Percentiles rank a stretch among this genome's conserved stretches.
These are phyloP conservation scores for Aspergillus chevalieri DNA, from an alignment of 2,329 filamentous ascomycete genomes.

Conservation along the genomic window DNA sequence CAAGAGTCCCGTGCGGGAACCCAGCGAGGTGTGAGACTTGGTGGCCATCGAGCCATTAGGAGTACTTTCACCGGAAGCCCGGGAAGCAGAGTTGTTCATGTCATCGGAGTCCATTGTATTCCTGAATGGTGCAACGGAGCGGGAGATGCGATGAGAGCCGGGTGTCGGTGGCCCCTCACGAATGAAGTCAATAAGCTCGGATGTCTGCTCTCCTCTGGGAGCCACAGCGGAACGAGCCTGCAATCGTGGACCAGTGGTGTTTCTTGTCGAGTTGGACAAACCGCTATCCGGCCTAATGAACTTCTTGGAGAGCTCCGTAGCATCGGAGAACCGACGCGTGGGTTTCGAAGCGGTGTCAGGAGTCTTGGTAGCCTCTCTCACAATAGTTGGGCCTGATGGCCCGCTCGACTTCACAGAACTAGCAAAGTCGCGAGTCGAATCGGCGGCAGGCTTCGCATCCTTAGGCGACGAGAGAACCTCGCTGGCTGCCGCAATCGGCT, in stretches of 20 bases:
- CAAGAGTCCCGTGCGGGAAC: slow-evolving; percentile 67
- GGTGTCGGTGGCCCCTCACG: slow-evolving; percentile 69
- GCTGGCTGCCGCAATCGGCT: slow-evolving; percentile 13
- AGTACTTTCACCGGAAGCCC: slow-evolving; percentile 36
- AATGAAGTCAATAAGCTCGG: slow-evolving; percentile 93
- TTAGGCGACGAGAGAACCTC: slow-evolving; percentile 13
- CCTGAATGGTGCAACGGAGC: slow-evolving; percentile 77
- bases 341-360: slow-evolving; percentile 9
- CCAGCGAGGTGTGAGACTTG: slow-evolving; percentile 54
- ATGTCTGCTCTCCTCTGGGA: slow-evolving; percentile 60
- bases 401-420: slow-evolving; percentile 86
- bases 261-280: slow-evolving; percentile 12
- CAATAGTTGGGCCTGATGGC: slow-evolving; percentile 42
- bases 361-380: slow-evolving; percentile 5
- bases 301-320: slow-evolving; percentile 12
- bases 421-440: slow-evolving; percentile 75
- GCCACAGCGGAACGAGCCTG: slow-evolving; percentile 67
- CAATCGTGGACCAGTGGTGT: slow-evolving; percentile 43
- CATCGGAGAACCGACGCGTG: slow-evolving; percentile 11
- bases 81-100: slow-evolving; percentile 31
- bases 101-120: slow-evolving; percentile 83
- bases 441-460: slow-evolving; percentile 64
- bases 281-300: slow-evolving; percentile 11
- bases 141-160: slow-evolving; percentile 66
- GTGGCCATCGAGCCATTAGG: slow-evolving; percentile 48